Conservation (phyloP, 768 basidiomycete genomes). For the Infundibulicybe gibba region DNA sequence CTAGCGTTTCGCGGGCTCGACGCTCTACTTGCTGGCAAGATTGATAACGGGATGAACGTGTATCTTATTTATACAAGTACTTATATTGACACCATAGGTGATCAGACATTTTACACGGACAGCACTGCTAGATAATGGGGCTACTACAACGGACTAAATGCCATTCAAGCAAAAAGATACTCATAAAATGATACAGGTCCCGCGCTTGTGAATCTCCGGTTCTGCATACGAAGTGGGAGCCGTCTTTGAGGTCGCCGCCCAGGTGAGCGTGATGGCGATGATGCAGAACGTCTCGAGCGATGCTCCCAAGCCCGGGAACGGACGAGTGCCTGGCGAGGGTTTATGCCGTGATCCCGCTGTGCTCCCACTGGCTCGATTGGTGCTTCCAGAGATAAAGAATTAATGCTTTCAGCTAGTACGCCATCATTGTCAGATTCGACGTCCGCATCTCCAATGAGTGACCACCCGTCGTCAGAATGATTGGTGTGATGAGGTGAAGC, state of each 20-base stretch:
- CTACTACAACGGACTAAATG: not conserved
- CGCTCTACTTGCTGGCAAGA: conserved; percentile 23
- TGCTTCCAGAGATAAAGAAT: conserved; percentile 25
- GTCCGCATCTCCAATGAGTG: conserved; percentile 26
- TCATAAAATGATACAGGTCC: conserved; percentile 32
- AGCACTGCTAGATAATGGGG: not conserved
- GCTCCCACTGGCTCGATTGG: conserved; percentile 8
- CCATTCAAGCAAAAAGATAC: conserved; percentile 35
- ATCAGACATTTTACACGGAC: not conserved
- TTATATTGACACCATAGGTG: conserved; percentile 1
- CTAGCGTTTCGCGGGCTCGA: conserved; percentile 26
- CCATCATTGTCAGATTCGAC: conserved; percentile 20
- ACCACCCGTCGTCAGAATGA: conserved; percentile 28
- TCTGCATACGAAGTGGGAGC: conserved; percentile 12
- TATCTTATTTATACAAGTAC: conserved; percentile 7
- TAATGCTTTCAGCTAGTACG: conserved; percentile 26
- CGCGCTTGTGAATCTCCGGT: conserved; percentile 5
- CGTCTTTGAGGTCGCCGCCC: conserved; percentile 27
- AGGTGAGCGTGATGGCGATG: conserved; percentile 56
- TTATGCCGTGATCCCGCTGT: conserved; percentile 14
- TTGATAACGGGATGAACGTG: conserved; percentile 20
- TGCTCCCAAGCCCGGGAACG: conserved; percentile 23
- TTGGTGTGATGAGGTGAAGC: conserved; percentile 1
- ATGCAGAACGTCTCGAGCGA: conserved; percentile 33
- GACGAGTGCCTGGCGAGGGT: conserved; percentile 31